Percentiles rank a stretch among this genome's conserved stretches.
Conservation (phyloP, 2,329 filamentous ascomycete species). For the Xylariomycetidae sp. region DNA sequence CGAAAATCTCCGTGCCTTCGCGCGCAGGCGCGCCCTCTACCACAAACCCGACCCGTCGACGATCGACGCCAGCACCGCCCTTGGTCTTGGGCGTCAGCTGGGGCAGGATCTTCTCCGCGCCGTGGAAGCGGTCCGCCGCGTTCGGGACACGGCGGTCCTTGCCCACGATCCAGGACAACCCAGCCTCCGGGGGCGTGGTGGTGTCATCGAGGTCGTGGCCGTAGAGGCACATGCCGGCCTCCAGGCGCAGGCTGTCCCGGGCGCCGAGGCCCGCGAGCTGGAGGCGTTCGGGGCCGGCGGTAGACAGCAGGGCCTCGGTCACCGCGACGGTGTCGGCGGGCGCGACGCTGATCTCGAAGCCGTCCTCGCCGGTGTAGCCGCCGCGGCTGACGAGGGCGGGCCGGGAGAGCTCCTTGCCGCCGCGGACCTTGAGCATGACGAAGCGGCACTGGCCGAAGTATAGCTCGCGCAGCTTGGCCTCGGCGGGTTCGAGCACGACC, state of each 20-base stretch:
- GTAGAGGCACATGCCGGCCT: conserved; percentile 99
- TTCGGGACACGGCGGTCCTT: conserved; percentile 57
- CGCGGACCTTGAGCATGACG: conserved; percentile 57
- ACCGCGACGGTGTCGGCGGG: conserved; percentile 58
- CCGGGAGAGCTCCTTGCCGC: conserved; percentile 38
- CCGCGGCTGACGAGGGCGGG: conserved; percentile 73
- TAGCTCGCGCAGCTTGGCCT: conserved; percentile 55
- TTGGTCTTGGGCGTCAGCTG: conserved; percentile 71
- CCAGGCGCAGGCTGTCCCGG: conserved; percentile 83
- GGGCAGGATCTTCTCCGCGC: conserved; percentile 67
- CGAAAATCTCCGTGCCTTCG: conserved; percentile 77
- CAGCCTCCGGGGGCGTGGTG: conserved; percentile 54
- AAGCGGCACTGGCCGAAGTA: conserved; percentile 76
- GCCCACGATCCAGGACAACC: conserved; percentile 72
- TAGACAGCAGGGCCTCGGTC: conserved; percentile 62
- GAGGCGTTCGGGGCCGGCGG: conserved; percentile 55
- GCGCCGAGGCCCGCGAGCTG: conserved; percentile 85
- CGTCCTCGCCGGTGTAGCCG: conserved; percentile 96
- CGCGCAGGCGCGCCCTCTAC: conserved; percentile 83
- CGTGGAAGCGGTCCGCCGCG: conserved; percentile 69
- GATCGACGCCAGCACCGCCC: conserved; percentile 61
- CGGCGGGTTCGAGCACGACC: conserved; percentile 29
- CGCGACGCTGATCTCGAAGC: conserved; percentile 90
- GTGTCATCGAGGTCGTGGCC: conserved; percentile 90
- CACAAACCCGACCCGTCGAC: conserved; percentile 73